Base-by-base conservation (phyloP, 176 grass and related monocot species). In the Themeda triandra region DNA sequence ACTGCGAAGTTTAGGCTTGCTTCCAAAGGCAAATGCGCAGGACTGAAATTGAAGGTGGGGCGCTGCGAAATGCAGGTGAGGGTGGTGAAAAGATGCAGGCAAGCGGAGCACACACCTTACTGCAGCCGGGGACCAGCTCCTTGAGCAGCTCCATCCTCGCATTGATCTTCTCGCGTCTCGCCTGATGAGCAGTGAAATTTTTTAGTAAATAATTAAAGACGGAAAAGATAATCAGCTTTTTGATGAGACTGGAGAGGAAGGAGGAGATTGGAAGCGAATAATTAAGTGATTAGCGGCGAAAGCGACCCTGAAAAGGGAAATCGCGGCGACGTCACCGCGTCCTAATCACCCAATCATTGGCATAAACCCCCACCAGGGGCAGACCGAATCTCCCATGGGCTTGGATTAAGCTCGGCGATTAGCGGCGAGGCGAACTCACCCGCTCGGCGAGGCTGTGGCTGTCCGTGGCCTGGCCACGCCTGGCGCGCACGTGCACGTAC, bases 41-140 rank as follows among this genome's bases (percentile, higher is more conserved):
- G 53, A 39, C 58, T 60, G 39, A 25, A 33, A 13, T 36, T 6
- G 81, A 28, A 71, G 73, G 27, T 13, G 13, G 56, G 15, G 60
- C 4, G 36, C 41, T 28, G 35, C 28, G 23, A 59, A 13, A 49
- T 24, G 66, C 73, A 45, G 24, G 58, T 12, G 36, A 1, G 9
- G 24, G 1, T 1, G 21, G 33, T 51, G 46, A 80, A 19, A 63
- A 54, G 23, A 62, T 80, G 64, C 82, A 63, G 71, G 40, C 39
- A 40, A 6, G 36, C 4, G n/a, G n/a, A n/a, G n/a, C 39, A 42
- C 42, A 0, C 11, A 94, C 93, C 93, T 95, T 95, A 63, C 83
- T 95, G 80, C 93, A 95, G 12, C 93, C 91, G 77, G 93, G 93
- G 83, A 95, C 93, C 88, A 95, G 86, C 91, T 93, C 93, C 84